Evolutionary conservation across 2,329 filamentous ascomycete species (phyloP), one percentile per base, ranked within the genome.

Genomic region (Aspergillus novoparasiticus): DNA sequence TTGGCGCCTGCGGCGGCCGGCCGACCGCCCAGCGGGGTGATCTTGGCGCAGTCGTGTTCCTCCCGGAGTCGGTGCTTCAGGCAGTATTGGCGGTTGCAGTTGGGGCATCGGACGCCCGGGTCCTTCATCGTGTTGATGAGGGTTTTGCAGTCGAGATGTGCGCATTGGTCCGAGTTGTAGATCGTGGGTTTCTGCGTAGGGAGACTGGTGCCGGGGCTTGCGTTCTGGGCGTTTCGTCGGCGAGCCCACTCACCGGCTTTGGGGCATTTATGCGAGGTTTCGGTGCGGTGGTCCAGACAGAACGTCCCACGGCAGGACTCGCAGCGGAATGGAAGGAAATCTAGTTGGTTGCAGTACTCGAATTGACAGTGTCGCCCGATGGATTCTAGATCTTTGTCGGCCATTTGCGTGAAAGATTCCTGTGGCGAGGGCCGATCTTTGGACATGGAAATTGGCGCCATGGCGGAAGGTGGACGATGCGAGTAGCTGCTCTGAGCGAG

Each of bases 241-340:
- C 82, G 80, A 0, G 86, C 87, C 87, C 87, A 90, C 73, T 84
- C 85, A 58, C 88, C 88, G 39, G 83, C 85, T 63, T 85, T 82
- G 3, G 83, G 71, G 68, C 88, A 90, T 73, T 88, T 86, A 81
- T 99, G 96, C 0, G 92, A 82, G 23, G 87, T 86, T 81, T 98
- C 94, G 72, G 88, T 90, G 60, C 94, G 91, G 83, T 99, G 95
- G 75, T 98, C 94, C 69, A 96, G 90, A 78, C 96, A 99, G 82
- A 89, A 99, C 19, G 90, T 94, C 63, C 84, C 84, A 72, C 81
- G 86, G 81, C 95, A 99, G 70, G 91, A 95, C 76, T 96, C 92
- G 82, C 95, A 99, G 74, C 89, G 86, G 79, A 98, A 98, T 4
- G 95, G 95, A 5, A 99, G 87, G 78, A 99, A 98, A 80, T 98